Conservation (phyloP, 257 asterid genomes). For the Penstemon eatonii region DNA sequence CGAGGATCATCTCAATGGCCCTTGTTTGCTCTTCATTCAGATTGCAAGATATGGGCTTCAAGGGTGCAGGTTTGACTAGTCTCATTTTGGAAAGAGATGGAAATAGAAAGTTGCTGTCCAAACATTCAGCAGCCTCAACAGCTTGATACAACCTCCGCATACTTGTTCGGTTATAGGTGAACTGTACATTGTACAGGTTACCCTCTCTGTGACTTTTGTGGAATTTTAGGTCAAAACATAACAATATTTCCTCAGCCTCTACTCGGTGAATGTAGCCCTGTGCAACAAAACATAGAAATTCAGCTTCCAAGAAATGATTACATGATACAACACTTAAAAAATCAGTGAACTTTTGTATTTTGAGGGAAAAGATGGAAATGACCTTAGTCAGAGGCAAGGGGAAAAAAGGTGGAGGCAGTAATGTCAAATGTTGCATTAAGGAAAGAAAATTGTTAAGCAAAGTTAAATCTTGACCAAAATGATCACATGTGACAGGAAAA, state of each 20-base stretch:
- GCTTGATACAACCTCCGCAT: slow-evolving; percentile 81
- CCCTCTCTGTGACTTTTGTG: slow-evolving; percentile 53
- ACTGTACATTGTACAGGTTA: slow-evolving; percentile 67
- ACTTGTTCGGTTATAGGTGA: slow-evolving; percentile 54
- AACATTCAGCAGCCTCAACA: slow-evolving; percentile 62
- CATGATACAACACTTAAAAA: too few relatives aligned
- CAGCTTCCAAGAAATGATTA: slow-evolving; percentile 16
- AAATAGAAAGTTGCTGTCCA: slow-evolving; percentile 58
- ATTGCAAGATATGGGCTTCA: slow-evolving; percentile 54
- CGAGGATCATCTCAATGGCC: slow-evolving; percentile 70
- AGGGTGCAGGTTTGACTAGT: slow-evolving; percentile 28
- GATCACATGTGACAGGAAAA: too few relatives aligned
- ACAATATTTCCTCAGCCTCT: slow-evolving; percentile 74
- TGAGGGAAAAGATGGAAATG: too few relatives aligned
- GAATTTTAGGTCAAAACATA: slow-evolving; percentile 59
- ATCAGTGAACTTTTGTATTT: too few relatives aligned
- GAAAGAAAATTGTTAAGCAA: too few relatives aligned
- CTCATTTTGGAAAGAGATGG: slow-evolving; percentile 45
- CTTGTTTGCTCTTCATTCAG: slow-evolving; percentile 66
- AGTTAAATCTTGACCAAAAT: too few relatives aligned
- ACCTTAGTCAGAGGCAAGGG: too few relatives aligned
- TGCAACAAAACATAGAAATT: slow-evolving; percentile 26
- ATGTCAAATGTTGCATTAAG: too few relatives aligned
- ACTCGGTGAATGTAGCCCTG: slow-evolving; percentile 86
- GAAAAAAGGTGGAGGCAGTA: too few relatives aligned